Conservation (phyloP, 108 stramenopile species). For the Skeletonema grethae region DNA sequence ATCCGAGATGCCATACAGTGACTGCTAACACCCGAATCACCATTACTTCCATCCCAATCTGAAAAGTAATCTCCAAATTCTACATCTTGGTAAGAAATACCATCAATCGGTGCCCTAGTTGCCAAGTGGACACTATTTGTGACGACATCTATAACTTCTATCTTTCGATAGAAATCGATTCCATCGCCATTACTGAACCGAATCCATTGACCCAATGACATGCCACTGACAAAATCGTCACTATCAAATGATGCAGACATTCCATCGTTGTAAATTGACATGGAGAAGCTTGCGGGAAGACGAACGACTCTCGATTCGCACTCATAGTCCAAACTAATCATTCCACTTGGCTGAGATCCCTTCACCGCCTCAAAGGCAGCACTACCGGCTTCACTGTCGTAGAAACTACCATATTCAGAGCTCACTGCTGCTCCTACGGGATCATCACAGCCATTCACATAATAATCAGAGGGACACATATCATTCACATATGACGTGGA, state of each 20-base stretch:
- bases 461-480: constrained; percentile 32
- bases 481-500: constrained; percentile 29
- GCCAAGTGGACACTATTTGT: constrained; percentile 21
- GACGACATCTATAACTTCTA: constrained; percentile 29
- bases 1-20: constrained; percentile 43
- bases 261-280: constrained; percentile 40
- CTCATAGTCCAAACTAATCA: constrained; percentile 67
- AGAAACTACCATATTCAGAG: constrained; percentile 47
- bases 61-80: constrained; percentile 77
- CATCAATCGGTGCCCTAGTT: constrained; percentile 26
- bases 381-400: constrained; percentile 33
- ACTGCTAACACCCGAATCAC: constrained; percentile 58
- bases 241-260: constrained; percentile 44
- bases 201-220: constrained; percentile 33
- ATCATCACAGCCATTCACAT: constrained; percentile 33
- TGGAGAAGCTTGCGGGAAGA: constrained; percentile 25
- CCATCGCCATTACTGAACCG: constrained; percentile 52
- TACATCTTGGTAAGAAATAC: constrained; percentile 54
- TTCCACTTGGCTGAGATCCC: constrained; percentile 74
- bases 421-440: constrained; percentile 42
- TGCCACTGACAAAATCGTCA: constrained; percentile 18
- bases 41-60: constrained; percentile 58
- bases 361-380: constrained; percentile 43
- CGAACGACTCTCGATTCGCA: constrained; percentile 57
- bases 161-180: constrained; percentile 46